phyloP scores from a whole-genome alignment of 148 eudicot genomes.

The Dysphania ambrosioides region DNA sequence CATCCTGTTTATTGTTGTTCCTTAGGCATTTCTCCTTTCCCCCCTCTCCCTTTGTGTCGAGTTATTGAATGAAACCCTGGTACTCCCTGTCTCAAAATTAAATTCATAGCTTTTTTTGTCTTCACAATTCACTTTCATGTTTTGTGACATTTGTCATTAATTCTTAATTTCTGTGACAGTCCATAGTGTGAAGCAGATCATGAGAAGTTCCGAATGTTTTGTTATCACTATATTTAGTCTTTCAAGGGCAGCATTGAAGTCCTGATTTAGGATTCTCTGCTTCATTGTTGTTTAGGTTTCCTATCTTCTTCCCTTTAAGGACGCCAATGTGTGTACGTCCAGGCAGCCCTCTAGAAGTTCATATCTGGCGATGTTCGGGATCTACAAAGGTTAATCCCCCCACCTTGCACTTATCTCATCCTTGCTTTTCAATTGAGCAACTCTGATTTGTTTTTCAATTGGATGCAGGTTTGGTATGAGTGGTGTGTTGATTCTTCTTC shows the following conservation, averaged over 20 bases:
- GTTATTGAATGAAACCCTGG: neutral
- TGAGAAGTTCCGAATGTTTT: neutral
- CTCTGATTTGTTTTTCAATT: constrained; percentile 2
- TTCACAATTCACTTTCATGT: neutral
- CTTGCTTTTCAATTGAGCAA: neutral
- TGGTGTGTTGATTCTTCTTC: constrained; percentile 75
- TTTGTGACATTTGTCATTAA: neutral
- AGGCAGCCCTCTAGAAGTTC: constrained; percentile 61
- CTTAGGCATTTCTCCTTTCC: neutral
- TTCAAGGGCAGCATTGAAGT: neutral
- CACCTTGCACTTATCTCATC: neutral
- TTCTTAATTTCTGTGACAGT: neutral
- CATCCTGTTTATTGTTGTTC: neutral
- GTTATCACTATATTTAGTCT: neutral
- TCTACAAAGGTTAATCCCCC: constrained; percentile 56
- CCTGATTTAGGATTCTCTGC: constrained; percentile 7
- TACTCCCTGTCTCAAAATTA: neutral
- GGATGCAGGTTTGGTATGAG: constrained; percentile 87
- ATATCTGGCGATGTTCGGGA: constrained; percentile 91
- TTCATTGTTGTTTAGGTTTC: constrained; percentile 58
- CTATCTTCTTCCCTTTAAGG: constrained; percentile 82
- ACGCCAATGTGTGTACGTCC: constrained; percentile 59
- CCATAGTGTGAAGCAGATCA: neutral
- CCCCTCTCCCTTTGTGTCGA: neutral
- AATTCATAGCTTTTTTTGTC: neutral